A percentile compares a stretch with the other conserved stretches of the same genome.
Conservation (phyloP, 2,329 filamentous ascomycete species). For the Verticillium klebahnii region DNA sequence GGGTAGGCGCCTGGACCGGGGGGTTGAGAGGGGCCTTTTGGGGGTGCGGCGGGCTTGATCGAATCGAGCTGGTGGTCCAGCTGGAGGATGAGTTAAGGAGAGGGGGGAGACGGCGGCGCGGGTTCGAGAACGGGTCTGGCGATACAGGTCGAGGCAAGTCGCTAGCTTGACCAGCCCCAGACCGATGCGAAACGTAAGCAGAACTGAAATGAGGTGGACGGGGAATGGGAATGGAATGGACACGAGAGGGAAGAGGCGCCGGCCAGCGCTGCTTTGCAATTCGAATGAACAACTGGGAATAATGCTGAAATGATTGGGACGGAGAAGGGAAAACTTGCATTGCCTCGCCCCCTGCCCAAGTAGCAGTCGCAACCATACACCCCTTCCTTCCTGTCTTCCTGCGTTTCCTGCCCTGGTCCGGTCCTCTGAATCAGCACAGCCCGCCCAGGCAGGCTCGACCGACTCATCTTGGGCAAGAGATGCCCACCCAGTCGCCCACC, state of each 20-base stretch:
- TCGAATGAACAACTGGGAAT: background rate
- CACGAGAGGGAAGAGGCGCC: background rate
- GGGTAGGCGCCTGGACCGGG: background rate
- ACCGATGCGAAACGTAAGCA: background rate
- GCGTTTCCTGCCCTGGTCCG: background rate
- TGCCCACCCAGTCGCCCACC: background rate
- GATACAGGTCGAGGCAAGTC: background rate
- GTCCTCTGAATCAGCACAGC: background rate
- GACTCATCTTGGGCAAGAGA: background rate
- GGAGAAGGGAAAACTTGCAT: background rate
- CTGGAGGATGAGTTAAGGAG: background rate
- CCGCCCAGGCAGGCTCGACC: background rate
- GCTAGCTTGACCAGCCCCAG: background rate
- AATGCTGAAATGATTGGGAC: background rate
- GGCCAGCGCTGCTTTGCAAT: background rate
- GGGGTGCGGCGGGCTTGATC: background rate
- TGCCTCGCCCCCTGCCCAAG: background rate
- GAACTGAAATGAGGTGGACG: background rate
- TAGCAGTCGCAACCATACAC: background rate
- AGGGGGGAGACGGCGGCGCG: background rate
- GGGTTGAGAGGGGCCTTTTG: background rate
- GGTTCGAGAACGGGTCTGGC: background rate
- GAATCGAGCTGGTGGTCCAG: background rate
- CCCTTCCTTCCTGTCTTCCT: background rate
- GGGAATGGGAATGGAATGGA: background rate